Evolutionary conservation across 208 protist genomes (phyloP).

Genomic region (Trypanosoma avium): DNA sequence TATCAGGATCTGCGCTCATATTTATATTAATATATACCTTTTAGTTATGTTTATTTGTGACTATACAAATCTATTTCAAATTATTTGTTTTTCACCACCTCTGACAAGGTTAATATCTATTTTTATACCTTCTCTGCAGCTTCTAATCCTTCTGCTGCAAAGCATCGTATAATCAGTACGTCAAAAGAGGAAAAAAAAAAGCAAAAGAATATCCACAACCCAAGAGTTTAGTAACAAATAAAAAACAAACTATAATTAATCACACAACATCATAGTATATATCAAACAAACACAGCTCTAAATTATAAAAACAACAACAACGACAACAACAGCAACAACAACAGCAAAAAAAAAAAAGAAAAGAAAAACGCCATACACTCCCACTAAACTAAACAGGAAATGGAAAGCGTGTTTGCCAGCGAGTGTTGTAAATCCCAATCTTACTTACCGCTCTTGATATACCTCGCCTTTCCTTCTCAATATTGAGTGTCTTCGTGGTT

Average conservation of each 20-base stretch:
- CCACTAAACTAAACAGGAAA: slow-evolving; percentile 51
- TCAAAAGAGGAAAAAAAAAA: too few species aligned
- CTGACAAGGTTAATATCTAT: too few species aligned
- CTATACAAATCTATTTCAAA: background rate
- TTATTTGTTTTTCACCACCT: background rate
- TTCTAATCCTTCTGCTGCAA: too few species aligned
- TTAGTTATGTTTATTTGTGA: background rate
- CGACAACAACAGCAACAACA: too few species aligned
- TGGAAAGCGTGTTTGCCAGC: slow-evolving; percentile 83
- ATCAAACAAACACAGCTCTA: too few species aligned
- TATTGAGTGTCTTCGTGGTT: slow-evolving; percentile 61
- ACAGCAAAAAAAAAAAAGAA: background rate
- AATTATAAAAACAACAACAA: too few species aligned
- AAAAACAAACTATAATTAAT: too few species aligned
- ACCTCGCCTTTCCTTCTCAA: slow-evolving; percentile 62
- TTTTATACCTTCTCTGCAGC: too few species aligned
- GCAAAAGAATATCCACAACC: too few species aligned
- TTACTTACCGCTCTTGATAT: slow-evolving; percentile 71
- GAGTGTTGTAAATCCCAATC: slow-evolving; percentile 65
- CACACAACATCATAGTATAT: too few species aligned
- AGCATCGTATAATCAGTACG: too few species aligned
- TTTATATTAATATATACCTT: background rate
- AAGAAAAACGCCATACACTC: slow-evolving; percentile 1
- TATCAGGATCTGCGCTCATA: slow-evolving; percentile 80
- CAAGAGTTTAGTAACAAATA: too few species aligned